phyloP scores from a whole-genome alignment of 306 rosid species.

The Argentina anserina region DNA sequence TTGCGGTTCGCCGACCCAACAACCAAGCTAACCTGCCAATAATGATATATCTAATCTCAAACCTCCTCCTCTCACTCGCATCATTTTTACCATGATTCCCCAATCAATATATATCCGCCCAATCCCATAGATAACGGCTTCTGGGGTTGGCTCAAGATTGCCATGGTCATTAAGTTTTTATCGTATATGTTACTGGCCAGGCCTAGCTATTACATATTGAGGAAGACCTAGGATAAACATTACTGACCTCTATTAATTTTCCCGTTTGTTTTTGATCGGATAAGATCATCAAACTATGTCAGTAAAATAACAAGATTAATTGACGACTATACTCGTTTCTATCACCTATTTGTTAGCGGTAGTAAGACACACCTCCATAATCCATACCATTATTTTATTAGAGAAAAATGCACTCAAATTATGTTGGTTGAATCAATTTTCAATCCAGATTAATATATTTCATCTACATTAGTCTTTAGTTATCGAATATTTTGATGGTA shows the following conservation, averaged over 20 bases:
- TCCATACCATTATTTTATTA: too few species aligned
- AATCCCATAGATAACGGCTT: neutral
- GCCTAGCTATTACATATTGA: neutral
- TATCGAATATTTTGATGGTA: too few species aligned
- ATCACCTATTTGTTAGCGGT: too few species aligned
- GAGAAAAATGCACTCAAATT: too few species aligned
- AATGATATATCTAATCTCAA: neutral
- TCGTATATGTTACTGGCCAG: neutral
- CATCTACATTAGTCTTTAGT: too few species aligned
- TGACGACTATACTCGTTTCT: too few species aligned
- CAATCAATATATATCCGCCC: neutral
- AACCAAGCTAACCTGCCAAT: neutral
- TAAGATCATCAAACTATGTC: too few species aligned
- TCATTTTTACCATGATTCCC: conserved; percentile 6
- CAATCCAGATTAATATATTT: too few species aligned
- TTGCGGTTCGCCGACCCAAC: conserved; percentile 36
- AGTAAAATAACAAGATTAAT: too few species aligned
- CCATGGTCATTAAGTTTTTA: neutral
- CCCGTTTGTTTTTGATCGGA: neutral
- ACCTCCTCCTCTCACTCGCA: neutral
- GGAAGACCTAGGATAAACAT: neutral
- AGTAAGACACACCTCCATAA: too few species aligned
- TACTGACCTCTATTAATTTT: neutral
- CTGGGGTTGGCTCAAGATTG: conserved; percentile 11
- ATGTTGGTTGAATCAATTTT: too few species aligned